Percentiles rank a stretch among this genome's conserved stretches.
Evolutionary conservation across 2,329 filamentous ascomycete genomes (phyloP).

Genomic region (Aspergillus tanneri): DNA sequence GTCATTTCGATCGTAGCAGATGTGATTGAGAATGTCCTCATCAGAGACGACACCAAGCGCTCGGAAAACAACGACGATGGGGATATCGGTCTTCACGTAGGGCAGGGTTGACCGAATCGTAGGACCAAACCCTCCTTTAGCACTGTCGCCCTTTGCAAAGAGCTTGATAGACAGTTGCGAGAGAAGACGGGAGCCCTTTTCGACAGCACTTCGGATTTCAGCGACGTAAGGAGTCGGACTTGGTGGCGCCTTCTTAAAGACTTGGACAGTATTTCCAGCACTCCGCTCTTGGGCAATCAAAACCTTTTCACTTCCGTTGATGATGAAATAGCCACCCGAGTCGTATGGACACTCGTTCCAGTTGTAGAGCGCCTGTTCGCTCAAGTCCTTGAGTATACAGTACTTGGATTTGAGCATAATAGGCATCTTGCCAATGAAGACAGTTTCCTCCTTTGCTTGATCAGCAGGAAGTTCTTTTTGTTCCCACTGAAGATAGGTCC

Average conservation of each 20-base stretch:
- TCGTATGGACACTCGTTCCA: constrained; percentile 98
- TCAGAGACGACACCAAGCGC: constrained; percentile 95
- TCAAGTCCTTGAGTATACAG: constrained; percentile 80
- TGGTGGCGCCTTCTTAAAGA: constrained; percentile 96
- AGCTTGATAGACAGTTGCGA: constrained; percentile 90
- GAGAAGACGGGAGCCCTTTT: constrained; percentile 92
- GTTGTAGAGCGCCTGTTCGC: constrained; percentile 81
- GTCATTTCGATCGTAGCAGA: constrained; percentile 93
- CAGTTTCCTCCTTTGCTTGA: constrained; percentile 65
- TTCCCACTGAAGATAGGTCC: constrained; percentile 50
- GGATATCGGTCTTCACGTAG: constrained; percentile 90
- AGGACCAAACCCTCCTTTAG: constrained; percentile 77
- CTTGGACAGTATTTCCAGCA: constrained; percentile 97
- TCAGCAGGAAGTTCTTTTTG: constrained; percentile 46
- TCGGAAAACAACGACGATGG: constrained; percentile 92
- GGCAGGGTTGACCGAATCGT: constrained; percentile 89
- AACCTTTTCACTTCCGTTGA: constrained; percentile 98
- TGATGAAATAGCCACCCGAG: constrained; percentile 97
- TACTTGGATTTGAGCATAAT: constrained; percentile 98
- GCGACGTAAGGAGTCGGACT: constrained; percentile 90
- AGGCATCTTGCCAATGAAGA: constrained; percentile 93
- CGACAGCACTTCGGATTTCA: constrained; percentile 92
- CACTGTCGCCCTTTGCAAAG: constrained; percentile 76
- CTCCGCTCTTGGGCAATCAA: constrained; percentile 96
- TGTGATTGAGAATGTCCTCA: constrained; percentile 96